Base-by-base conservation (phyloP, 1,139 yeast species). In the Yamadazyma songkhlaensis region DNA sequence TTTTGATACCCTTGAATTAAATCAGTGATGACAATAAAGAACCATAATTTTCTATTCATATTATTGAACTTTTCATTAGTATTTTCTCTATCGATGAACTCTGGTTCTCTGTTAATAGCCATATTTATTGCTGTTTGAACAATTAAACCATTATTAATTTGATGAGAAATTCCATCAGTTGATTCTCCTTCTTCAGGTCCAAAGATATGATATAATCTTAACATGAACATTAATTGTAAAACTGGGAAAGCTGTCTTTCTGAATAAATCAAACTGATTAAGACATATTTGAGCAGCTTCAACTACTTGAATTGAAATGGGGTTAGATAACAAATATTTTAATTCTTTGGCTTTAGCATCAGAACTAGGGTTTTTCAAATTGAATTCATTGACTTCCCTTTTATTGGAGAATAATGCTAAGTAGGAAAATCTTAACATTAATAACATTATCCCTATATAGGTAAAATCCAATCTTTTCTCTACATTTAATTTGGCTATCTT, bases 151-250 rank as follows among this genome's bases (percentile, higher is more conserved):
- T 58, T 67, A 37, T 59, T 57, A 3, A 69, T 55, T 36, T 59
- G 64, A 31, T 57, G 59, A 1, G 73, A 61, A 40, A 73, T 77
- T 10, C 78, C 78, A 32, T 79, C 81, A 2, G 64, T 61, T 7
- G 59, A 61, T 34, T 69, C 73, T 12, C 79, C 78, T 45, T 74
- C 79, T 50, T 75, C 80, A 2, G 79, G 79, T 0, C 79, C 67
- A 46, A 59, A 50, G 38, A 55, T 52, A 36, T 67, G 71, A 50
- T 74, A 75, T 15, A 62, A 46, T 41, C 78, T 55, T 32, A 63
- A 50, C 30, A 64, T 46, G 11, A 67, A 49, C 2, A 74, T 59
- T 37, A 79, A 69, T 47, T 79, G 84, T 40, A 80, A 60, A 5
- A 78, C 68, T 0, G 68, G 62, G 38, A 79, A 48, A 26, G 73